phyloP scores from a whole-genome alignment of 1,139 yeast species.

The Yamadazyma triangularis region DNA sequence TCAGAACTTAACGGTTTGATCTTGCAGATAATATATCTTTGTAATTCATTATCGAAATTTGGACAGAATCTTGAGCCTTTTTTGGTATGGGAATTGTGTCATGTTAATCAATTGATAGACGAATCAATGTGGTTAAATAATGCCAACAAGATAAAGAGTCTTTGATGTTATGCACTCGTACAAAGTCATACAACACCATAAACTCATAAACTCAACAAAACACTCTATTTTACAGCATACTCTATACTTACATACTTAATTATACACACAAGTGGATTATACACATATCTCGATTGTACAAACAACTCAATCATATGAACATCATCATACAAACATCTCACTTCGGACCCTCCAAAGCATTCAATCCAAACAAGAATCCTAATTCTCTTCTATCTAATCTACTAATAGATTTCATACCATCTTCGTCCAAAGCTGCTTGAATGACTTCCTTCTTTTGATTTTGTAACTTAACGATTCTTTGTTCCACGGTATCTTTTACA shows the following conservation, averaged over 20 bases:
- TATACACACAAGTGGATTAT: too few species aligned
- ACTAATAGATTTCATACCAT: constrained; percentile 60
- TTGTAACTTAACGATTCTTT: constrained; percentile 76
- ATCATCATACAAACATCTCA: too few species aligned
- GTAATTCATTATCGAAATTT: constrained; percentile 67
- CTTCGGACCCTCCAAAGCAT: too few species aligned
- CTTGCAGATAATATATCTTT: constrained; percentile 70
- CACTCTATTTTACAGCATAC: too few species aligned
- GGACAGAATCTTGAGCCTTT: constrained; percentile 62
- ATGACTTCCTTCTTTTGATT: constrained; percentile 69
- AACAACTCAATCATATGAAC: too few species aligned
- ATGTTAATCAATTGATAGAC: constrained; percentile 16
- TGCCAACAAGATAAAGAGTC: constrained; percentile 32
- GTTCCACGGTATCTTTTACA: constrained; percentile 71
- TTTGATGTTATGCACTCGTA: too few species aligned
- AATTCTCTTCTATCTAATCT: constrained; percentile 67
- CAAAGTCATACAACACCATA: too few species aligned
- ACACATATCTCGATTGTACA: too few species aligned
- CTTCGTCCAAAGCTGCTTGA: constrained; percentile 72
- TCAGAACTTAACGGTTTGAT: constrained; percentile 51
- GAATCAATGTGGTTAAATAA: constrained; percentile 37
- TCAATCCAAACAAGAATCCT: constrained; percentile 72
- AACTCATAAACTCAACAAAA: too few species aligned
- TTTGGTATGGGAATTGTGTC: constrained; percentile 36
- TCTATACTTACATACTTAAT: too few species aligned